A percentile compares a stretch with the other conserved stretches of the same genome.
Evolutionary conservation across 164 flowering plant species (phyloP).

Genomic region (Dillenia suffruticosa): DNA sequence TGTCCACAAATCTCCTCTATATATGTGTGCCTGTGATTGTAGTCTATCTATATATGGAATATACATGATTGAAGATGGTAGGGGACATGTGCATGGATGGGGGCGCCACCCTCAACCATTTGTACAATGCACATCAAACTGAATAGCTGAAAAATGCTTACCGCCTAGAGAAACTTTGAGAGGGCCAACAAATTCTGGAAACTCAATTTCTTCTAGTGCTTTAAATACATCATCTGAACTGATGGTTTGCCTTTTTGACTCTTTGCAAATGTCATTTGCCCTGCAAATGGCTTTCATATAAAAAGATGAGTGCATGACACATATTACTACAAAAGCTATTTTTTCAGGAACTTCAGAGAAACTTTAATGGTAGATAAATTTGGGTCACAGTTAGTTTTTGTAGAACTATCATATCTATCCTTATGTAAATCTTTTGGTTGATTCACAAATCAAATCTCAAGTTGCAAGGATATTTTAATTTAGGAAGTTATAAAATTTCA

Average conservation of each 20-base stretch:
- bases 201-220: slow-evolving; percentile 90
- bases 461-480: background rate
- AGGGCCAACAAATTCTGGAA: slow-evolving; percentile 69
- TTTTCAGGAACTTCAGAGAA: background rate
- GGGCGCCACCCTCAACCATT: too few species aligned
- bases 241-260: slow-evolving; percentile 80
- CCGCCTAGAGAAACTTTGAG: slow-evolving; percentile 76
- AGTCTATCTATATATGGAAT: too few species aligned
- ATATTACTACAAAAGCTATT: background rate
- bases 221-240: slow-evolving; percentile 89
- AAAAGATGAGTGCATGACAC: background rate
- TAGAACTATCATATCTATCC: too few species aligned
- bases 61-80: too few species aligned
- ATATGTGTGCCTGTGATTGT: too few species aligned
- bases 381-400: too few species aligned
- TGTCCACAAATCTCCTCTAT: too few species aligned
- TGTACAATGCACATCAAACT: too few species aligned
- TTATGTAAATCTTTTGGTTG: background rate
- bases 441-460: background rate
- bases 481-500: background rate
- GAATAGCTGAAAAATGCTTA: slow-evolving; percentile 11
- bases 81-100: too few species aligned
- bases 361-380: background rate
- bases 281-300: slow-evolving; percentile 30
- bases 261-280: slow-evolving; percentile 90